Evolutionary conservation across 306 rosid genomes (phyloP).

Genomic region (Sicyos baderoa): DNA sequence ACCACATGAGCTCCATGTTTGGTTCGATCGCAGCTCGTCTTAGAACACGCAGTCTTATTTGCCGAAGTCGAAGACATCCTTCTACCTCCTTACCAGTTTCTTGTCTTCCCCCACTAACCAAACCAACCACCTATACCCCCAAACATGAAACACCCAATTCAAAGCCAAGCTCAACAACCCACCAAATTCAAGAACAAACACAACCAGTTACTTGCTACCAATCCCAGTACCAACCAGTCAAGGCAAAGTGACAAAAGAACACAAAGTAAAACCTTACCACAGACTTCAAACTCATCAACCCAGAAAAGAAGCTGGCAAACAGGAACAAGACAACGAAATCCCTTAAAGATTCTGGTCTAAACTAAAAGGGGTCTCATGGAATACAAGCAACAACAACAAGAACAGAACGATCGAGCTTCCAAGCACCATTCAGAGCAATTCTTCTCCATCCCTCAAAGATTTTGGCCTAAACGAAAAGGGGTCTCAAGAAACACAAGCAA

Average conservation of each 20-base stretch:
- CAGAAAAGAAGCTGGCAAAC: background rate
- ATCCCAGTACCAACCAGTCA: background rate
- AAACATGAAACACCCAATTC: conserved; percentile 3
- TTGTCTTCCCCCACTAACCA: conserved; percentile 11
- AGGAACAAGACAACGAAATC: background rate
- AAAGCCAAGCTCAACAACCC: background rate
- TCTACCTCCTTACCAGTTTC: conserved; percentile 12
- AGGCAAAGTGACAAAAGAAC: background rate
- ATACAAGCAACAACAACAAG: background rate
- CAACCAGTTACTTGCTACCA: background rate
- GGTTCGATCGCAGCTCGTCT: conserved; percentile 23
- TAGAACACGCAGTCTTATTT: conserved; percentile 28
- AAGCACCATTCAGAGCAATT: background rate
- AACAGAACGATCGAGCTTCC: background rate
- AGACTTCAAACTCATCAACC: background rate
- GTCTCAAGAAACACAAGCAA: background rate
- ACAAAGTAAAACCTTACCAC: background rate
- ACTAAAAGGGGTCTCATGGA: conserved; percentile 1
- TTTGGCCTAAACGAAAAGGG: background rate
- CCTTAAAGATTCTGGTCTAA: background rate
- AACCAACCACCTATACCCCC: conserved; percentile 7
- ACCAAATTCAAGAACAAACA: conserved; percentile 3
- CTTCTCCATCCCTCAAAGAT: background rate
- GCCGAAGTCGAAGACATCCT: conserved; percentile 30
- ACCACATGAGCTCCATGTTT: conserved; percentile 28